Conservation (phyloP, 306 rosid genomes). For the Delonix regia region DNA sequence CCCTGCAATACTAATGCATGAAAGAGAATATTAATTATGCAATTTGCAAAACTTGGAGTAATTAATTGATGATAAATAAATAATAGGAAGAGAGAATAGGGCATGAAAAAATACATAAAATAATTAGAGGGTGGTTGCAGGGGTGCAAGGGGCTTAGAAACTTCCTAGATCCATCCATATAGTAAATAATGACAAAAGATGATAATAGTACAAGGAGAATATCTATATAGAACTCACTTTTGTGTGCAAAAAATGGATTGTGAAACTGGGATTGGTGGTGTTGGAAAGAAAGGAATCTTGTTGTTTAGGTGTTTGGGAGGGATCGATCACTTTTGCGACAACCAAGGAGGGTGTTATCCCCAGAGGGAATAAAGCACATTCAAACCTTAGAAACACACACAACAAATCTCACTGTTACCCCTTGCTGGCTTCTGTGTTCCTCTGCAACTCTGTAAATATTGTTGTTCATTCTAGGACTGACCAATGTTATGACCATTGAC, state of each 20-base stretch:
- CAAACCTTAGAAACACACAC: conserved; percentile 35
- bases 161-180: conserved; percentile 32
- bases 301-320: conserved; percentile 43
- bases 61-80: no score
- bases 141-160: conserved; percentile 30
- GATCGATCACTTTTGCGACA: conserved; percentile 63
- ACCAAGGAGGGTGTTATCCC: conserved; percentile 53
- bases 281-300: conserved; percentile 67
- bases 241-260: conserved; percentile 9
- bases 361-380: conserved; percentile 53
- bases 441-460: background rate
- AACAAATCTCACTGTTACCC: conserved; percentile 23
- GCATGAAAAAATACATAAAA: no score
- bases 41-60: background rate
- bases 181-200: conserved; percentile 18
- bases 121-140: background rate
- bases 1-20: no score
- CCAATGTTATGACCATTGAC: background rate
- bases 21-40: background rate
- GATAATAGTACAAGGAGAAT: background rate
- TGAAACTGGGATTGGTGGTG: conserved; percentile 44
- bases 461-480: background rate
- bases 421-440: background rate
- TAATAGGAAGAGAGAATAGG: background rate
- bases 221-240: conserved; percentile 2